A percentile compares a stretch with the other conserved stretches of the same genome.
Evolutionary conservation across 1,284 basidiomycete species (phyloP).

Genomic region (Ganoderma lucidum): DNA sequence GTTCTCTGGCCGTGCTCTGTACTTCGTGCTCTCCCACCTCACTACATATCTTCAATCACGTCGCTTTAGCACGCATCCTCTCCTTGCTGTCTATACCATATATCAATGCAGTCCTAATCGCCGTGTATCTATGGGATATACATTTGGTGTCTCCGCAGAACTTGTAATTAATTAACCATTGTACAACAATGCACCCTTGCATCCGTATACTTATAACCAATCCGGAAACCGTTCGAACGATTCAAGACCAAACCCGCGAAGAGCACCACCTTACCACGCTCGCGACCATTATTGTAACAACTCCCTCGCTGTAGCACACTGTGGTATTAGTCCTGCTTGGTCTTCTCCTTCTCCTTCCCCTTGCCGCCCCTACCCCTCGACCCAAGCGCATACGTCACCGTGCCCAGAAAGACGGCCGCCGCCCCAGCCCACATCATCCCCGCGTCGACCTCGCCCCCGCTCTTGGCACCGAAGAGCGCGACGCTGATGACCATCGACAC

Average conservation of each 20-base stretch:
- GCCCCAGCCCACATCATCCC: constrained; percentile 71
- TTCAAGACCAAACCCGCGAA: background rate
- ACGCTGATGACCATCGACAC: constrained; percentile 84
- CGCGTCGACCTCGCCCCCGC: constrained; percentile 27
- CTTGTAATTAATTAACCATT: background rate
- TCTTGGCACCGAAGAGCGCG: constrained; percentile 45
- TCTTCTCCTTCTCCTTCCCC: constrained; percentile 29
- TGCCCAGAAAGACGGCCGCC: constrained; percentile 74
- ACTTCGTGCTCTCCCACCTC: background rate
- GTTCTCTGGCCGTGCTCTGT: background rate
- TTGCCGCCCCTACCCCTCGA: constrained; percentile 22
- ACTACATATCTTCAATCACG: background rate
- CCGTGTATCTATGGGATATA: background rate
- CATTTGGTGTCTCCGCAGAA: background rate
- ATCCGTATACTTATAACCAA: background rate
- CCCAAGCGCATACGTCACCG: constrained; percentile 67
- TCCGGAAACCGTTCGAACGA: background rate
- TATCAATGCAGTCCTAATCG: background rate
- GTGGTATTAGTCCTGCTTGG: constrained; percentile 26
- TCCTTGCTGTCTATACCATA: background rate
- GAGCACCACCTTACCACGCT: background rate
- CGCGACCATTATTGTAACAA: background rate
- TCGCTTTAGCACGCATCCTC: background rate
- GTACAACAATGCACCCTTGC: background rate
- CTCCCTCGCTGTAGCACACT: background rate